These are phyloP conservation scores for Eimeria acervulina DNA, from an alignment of 169 alveolate genomes.

Conservation along the genomic window DNA sequence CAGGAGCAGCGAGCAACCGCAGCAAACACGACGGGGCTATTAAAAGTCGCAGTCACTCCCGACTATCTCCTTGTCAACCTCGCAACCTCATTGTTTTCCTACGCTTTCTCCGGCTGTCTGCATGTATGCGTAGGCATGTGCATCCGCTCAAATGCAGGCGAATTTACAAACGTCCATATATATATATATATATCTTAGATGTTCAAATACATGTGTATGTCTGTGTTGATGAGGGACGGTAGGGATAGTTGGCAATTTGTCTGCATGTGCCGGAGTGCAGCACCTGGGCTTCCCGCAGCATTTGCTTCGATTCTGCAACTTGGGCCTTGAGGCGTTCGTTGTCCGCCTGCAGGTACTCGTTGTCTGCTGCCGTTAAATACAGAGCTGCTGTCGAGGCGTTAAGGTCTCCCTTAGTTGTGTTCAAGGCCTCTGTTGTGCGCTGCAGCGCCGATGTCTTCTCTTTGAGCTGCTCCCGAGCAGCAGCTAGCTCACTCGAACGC, in stretches of 20 bases:
- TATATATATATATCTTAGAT: background rate
- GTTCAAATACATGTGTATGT: background rate
- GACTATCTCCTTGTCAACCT: background rate
- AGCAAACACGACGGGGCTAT: background rate
- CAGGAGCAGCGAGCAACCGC: background rate
- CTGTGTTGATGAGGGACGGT: background rate
- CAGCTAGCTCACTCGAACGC: slow-evolving; percentile 40
- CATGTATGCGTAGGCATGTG: background rate
- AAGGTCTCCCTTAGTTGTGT: slow-evolving; percentile 30
- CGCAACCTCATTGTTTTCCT: background rate
- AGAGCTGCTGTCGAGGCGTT: slow-evolving; percentile 26
- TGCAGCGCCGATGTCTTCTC: slow-evolving; percentile 35
- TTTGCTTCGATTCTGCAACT: slow-evolving; percentile 10
- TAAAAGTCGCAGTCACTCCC: background rate
- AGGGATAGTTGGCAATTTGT: background rate
- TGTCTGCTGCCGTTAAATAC: slow-evolving; percentile 28
- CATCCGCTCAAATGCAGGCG: background rate
- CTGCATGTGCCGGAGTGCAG: background rate
- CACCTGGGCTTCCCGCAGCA: slow-evolving; percentile 70
- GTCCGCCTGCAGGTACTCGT: slow-evolving; percentile 12
- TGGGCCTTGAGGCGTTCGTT: background rate
- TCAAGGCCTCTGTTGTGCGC: slow-evolving; percentile 56
- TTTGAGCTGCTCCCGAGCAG: slow-evolving; percentile 44
- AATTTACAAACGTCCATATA: background rate
- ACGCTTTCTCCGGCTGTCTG: background rate